Percentiles rank a stretch among this genome's conserved stretches.
Evolutionary conservation across 306 rosid species (phyloP).

Genomic region (Sicyos edulis): DNA sequence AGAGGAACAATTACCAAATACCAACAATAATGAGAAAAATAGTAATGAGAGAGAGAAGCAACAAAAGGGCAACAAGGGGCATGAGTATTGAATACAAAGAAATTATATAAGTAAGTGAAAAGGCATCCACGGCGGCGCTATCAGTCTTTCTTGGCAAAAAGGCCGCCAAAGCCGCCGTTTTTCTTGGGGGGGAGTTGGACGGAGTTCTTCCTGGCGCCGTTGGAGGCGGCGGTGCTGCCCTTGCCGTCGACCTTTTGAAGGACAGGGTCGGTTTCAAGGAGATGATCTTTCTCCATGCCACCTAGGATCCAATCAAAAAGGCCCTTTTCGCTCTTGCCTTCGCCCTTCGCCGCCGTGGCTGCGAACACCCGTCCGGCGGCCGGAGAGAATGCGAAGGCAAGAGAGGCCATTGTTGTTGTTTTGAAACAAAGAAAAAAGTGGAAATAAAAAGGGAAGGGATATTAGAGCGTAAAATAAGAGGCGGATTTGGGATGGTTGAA

Average conservation of each 20-base stretch:
- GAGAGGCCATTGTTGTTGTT: conserved; percentile 34
- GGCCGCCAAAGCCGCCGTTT: conserved; percentile 40
- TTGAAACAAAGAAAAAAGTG: too few relatives aligned
- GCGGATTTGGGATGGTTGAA: too few relatives aligned
- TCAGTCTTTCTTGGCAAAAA: conserved; percentile 57
- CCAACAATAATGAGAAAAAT: too few relatives aligned
- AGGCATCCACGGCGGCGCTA: too few relatives aligned
- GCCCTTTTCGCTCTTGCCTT: too few relatives aligned
- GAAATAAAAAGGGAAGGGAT: too few relatives aligned
- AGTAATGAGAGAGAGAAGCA: too few relatives aligned
- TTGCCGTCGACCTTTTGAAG: conserved; percentile 60
- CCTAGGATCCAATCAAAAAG: conserved; percentile 55
- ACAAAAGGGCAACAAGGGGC: too few relatives aligned
- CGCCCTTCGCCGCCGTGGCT: conserved; percentile 44
- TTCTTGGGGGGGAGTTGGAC: conserved; percentile 54
- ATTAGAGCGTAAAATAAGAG: too few relatives aligned
- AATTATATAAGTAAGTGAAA: too few relatives aligned
- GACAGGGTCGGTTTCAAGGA: conserved; percentile 50
- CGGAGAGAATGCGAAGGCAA: conserved; percentile 46
- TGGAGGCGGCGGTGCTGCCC: conserved; percentile 18
- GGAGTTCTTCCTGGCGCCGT: conserved; percentile 35
- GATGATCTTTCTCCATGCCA: conserved; percentile 45
- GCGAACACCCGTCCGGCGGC: conserved; percentile 40
- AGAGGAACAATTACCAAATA: too few relatives aligned
- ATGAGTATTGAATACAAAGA: too few relatives aligned